Evolutionary conservation across 1,284 basidiomycete genomes (phyloP).

Genomic region (Sporisorium sorghi): DNA sequence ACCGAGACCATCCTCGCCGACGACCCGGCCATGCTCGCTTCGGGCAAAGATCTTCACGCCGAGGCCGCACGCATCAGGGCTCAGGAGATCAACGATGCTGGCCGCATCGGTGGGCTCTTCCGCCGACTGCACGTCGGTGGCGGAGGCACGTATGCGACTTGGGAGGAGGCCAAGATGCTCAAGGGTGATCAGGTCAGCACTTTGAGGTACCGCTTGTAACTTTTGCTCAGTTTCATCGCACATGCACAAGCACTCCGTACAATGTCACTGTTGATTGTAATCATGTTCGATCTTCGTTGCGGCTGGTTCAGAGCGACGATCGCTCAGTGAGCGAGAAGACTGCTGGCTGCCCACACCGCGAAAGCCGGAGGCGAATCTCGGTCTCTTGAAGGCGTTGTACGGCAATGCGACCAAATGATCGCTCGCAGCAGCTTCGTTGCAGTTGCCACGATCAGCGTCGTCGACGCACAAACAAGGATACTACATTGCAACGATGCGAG

Average conservation of each 20-base stretch:
- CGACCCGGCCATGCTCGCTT: constrained; percentile 22
- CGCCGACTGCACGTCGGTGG: constrained; percentile 32
- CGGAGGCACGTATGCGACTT: constrained; percentile 57
- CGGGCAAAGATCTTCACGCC: constrained; percentile 32
- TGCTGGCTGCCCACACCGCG: too few species aligned
- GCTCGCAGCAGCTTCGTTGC: too few species aligned
- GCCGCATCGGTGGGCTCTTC: constrained; percentile 23
- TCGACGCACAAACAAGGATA: too few species aligned
- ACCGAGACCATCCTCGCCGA: constrained; percentile 75
- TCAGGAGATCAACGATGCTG: constrained; percentile 24
- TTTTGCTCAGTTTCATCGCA: background rate
- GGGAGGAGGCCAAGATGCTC: constrained; percentile 46
- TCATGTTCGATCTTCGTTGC: background rate
- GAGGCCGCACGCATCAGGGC: constrained; percentile 35
- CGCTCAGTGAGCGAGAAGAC: too few species aligned
- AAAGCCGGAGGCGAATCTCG: too few species aligned
- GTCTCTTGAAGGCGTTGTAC: too few species aligned
- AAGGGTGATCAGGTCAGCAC: constrained; percentile 55
- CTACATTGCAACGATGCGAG: too few species aligned
- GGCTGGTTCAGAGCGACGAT: background rate
- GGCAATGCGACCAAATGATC: too few species aligned
- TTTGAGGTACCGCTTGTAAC: constrained; percentile 31
- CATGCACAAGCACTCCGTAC: background rate
- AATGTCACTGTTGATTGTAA: background rate
- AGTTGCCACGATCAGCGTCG: too few species aligned